Conservation (phyloP, 768 basidiomycete species). For the Boletus vinaceobasis region DNA sequence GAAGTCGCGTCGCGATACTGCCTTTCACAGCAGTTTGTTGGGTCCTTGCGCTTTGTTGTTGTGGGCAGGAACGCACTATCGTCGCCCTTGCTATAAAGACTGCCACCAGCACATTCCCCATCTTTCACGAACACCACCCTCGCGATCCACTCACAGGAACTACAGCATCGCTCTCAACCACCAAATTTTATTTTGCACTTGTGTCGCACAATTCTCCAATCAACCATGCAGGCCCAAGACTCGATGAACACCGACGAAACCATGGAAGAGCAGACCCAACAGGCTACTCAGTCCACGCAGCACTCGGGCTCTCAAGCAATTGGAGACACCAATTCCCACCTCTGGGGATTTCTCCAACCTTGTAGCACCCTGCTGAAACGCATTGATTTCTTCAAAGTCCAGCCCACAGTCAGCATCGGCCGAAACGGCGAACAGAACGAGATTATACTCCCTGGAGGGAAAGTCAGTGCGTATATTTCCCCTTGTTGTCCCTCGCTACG, state of each 20-base stretch:
- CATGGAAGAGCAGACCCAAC: conserved; percentile 34
- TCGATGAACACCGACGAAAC: conserved; percentile 25
- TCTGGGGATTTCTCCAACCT: conserved; percentile 74
- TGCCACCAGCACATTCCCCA: neutral
- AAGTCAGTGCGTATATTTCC: conserved; percentile 57
- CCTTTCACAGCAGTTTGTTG: conserved; percentile 20
- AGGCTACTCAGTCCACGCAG: conserved; percentile 42
- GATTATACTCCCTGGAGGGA: conserved; percentile 63
- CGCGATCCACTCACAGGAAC: neutral
- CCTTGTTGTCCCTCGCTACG: conserved; percentile 7
- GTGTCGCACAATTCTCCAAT: neutral
- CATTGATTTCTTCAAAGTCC: conserved; percentile 59
- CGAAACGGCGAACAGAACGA: conserved; percentile 45
- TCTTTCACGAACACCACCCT: neutral
- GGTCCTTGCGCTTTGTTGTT: conserved; percentile 18
- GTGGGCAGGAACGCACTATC: conserved; percentile 12
- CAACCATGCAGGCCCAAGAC: conserved; percentile 22
- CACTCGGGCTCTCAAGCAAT: conserved; percentile 27
- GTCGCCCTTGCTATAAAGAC: conserved; percentile 19
- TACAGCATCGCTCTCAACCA: neutral
- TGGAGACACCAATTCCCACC: conserved; percentile 30
- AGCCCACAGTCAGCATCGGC: conserved; percentile 51
- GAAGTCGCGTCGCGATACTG: conserved; percentile 7
- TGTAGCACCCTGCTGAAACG: conserved; percentile 50
- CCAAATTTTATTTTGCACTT: neutral